Percentiles rank a stretch among this genome's conserved stretches.
Conservation (phyloP, 2,329 filamentous ascomycete species). For the Penicillium brevicompactum region DNA sequence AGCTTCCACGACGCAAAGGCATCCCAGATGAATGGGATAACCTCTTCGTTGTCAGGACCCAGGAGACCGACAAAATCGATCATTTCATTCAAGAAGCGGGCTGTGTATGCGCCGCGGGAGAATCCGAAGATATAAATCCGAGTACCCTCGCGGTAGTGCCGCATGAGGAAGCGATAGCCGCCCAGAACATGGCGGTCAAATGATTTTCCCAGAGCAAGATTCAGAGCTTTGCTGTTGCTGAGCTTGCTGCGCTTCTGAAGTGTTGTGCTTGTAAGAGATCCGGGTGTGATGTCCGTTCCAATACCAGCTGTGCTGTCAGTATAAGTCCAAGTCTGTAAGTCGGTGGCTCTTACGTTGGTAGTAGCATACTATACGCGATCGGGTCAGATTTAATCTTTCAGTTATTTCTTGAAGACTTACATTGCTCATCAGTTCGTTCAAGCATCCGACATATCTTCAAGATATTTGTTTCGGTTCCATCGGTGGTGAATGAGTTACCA, state of each 20-base stretch:
- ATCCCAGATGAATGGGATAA: slow-evolving; percentile 77
- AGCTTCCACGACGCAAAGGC: slow-evolving; percentile 32
- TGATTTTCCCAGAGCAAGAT: slow-evolving; percentile 72
- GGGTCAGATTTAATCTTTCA: not conserved
- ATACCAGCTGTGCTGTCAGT: slow-evolving; percentile 29
- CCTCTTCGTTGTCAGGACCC: slow-evolving; percentile 77
- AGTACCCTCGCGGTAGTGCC: slow-evolving; percentile 61
- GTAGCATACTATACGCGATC: slow-evolving; percentile 23
- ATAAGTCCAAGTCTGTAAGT: not conserved
- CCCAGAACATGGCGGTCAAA: slow-evolving; percentile 79
- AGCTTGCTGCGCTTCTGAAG: slow-evolving; percentile 17
- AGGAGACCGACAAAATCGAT: slow-evolving; percentile 75
- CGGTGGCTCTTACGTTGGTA: slow-evolving; percentile 26
- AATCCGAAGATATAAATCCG: slow-evolving; percentile 71
- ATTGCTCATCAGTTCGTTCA: slow-evolving; percentile 32
- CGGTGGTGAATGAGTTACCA: slow-evolving; percentile 41
- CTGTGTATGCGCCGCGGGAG: slow-evolving; percentile 69
- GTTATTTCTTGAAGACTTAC: not conserved
- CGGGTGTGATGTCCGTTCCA: slow-evolving; percentile 36
- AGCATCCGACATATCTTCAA: slow-evolving; percentile 46
- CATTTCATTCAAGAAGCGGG: slow-evolving; percentile 76
- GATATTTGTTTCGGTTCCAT: slow-evolving; percentile 46
- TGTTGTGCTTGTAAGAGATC: slow-evolving; percentile 19
- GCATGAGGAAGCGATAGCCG: slow-evolving; percentile 75
- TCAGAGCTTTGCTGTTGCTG: slow-evolving; percentile 32